These are phyloP conservation scores for Suillus lakei DNA, from an alignment of 768 basidiomycete genomes.

Conservation along the genomic window DNA sequence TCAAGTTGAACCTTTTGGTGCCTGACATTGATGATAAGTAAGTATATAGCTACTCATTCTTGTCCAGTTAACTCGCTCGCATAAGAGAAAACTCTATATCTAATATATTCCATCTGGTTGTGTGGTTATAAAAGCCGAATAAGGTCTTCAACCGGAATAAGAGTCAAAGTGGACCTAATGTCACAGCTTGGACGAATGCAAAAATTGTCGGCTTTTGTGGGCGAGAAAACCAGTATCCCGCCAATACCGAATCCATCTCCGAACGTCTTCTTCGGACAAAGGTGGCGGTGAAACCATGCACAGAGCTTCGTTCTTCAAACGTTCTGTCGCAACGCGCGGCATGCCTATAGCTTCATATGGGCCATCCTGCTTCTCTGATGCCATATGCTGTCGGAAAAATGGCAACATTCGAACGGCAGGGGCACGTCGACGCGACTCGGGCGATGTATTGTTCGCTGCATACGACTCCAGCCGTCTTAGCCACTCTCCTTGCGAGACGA, in stretches of 20 bases:
- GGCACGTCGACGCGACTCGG: background rate
- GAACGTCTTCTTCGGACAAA: background rate
- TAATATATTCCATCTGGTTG: no score
- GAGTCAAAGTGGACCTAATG: background rate
- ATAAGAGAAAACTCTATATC: no score
- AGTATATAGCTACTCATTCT: no score
- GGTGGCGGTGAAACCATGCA: background rate
- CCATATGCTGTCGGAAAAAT: background rate
- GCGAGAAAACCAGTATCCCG: background rate
- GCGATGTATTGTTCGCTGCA: background rate
- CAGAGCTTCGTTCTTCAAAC: background rate
- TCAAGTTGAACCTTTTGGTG: no score
- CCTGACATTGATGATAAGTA: no score
- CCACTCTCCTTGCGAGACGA: background rate
- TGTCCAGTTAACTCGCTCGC: no score
- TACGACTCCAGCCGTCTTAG: background rate
- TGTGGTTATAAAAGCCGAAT: no score
- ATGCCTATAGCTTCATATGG: background rate
- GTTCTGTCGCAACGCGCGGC: background rate
- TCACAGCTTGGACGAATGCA: background rate
- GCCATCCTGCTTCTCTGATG: background rate
- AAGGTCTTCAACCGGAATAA: no score
- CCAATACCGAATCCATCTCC: background rate
- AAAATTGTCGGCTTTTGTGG: background rate
- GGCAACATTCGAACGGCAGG: background rate